Evolutionary conservation across 2,329 filamentous ascomycete species (phyloP).

Genomic region (Ophiostoma sp.): DNA sequence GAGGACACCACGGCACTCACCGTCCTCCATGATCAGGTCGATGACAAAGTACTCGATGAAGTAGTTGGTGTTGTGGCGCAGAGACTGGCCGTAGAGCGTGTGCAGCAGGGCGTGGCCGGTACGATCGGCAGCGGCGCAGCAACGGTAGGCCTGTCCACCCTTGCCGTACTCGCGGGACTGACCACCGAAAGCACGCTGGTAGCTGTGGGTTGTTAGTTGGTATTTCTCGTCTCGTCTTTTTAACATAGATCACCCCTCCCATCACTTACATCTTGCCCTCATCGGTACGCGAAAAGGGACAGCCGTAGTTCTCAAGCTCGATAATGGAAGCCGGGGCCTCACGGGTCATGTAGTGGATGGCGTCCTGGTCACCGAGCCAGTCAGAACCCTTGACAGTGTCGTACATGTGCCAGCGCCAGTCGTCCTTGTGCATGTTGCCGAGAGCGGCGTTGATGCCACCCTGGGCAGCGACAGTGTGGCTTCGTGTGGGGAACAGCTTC

Average conservation of each 20-base stretch:
- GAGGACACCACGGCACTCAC: constrained; percentile 92
- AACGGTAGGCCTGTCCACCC: constrained; percentile 96
- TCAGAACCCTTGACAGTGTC: constrained; percentile 97
- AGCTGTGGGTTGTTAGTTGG: constrained; percentile 50
- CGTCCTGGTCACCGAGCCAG: constrained; percentile 96
- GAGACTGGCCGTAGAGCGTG: constrained; percentile 96
- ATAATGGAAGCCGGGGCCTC: constrained; percentile 90
- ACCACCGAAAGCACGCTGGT: constrained; percentile 97
- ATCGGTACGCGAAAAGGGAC: constrained; percentile 93
- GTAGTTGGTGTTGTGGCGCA: constrained; percentile 98
- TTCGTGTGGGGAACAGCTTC: constrained; percentile 83
- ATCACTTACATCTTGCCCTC: constrained; percentile 81
- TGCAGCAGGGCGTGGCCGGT: constrained; percentile 97
- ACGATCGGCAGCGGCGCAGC: constrained; percentile 92
- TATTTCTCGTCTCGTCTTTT: background rate
- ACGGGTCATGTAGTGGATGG: constrained; percentile 97
- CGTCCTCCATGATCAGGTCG: constrained; percentile 96
- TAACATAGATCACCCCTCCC: no score
- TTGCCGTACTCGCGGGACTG: constrained; percentile 95
- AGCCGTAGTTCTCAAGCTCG: constrained; percentile 96
- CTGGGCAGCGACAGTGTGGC: constrained; percentile 78
- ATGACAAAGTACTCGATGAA: constrained; percentile 99
- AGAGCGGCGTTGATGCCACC: constrained; percentile 87
- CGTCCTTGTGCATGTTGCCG: constrained; percentile 96
- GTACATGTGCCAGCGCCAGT: constrained; percentile 99